A percentile compares a stretch with the other conserved stretches of the same genome.
phyloP scores from a whole-genome alignment of 495 filamentous ascomycete genomes.

The Durotheca rogersii region DNA sequence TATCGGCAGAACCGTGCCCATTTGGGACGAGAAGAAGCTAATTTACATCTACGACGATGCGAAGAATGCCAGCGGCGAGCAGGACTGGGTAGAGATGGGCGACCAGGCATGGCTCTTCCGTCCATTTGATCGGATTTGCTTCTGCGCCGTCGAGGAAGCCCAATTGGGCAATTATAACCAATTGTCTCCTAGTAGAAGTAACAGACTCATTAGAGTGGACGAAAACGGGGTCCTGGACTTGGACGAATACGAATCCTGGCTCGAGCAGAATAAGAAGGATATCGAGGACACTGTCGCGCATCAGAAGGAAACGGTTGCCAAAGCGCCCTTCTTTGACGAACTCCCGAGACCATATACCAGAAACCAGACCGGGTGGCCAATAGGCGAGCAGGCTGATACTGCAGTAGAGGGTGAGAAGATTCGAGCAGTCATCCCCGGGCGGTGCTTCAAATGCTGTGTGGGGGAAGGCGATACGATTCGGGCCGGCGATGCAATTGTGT shows the following conservation, averaged over 20 bases:
- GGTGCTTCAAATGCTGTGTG: too few species aligned
- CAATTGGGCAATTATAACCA: background rate
- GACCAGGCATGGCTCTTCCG: background rate
- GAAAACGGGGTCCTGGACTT: background rate
- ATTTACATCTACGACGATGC: too few species aligned
- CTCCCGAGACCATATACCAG: background rate
- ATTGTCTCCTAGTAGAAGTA: too few species aligned
- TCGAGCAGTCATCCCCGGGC: too few species aligned
- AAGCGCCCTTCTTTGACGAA: background rate
- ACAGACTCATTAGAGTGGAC: background rate
- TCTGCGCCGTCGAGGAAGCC: background rate
- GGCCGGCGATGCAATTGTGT: too few species aligned
- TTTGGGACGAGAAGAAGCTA: too few species aligned
- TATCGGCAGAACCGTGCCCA: conserved; percentile 55
- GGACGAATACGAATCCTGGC: background rate
- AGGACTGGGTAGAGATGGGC: background rate
- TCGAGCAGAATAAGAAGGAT: background rate
- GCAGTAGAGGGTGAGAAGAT: background rate
- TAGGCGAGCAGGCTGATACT: background rate
- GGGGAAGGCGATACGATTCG: too few species aligned
- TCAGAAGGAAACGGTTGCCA: background rate
- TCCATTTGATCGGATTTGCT: background rate
- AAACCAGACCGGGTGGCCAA: background rate
- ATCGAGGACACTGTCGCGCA: background rate
- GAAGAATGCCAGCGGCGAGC: background rate